Evolutionary conservation across 2,329 filamentous ascomycete species (phyloP).

Genomic region (Xylaria digitata): DNA sequence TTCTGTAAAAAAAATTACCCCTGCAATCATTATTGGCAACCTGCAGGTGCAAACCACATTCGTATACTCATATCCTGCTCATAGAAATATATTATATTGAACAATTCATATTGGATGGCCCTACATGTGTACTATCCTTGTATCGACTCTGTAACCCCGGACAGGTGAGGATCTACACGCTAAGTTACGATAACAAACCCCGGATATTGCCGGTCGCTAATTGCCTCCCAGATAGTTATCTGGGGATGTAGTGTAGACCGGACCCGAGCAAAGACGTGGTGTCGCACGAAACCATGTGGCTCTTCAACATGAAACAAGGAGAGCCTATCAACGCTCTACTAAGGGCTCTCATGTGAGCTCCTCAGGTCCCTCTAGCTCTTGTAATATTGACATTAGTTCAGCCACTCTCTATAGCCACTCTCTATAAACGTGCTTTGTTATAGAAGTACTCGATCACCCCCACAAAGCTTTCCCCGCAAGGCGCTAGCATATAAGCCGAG

Average conservation of each 20-base stretch:
- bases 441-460: constrained; percentile 11
- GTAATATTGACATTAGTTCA: not conserved
- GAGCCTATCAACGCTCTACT: not conserved
- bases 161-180: constrained; percentile 3
- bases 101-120: not conserved
- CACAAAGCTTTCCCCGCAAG: constrained; percentile 19
- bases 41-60: not conserved
- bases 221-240: not conserved
- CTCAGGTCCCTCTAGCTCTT: not conserved
- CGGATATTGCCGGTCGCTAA: not conserved
- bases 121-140: not conserved
- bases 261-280: not conserved
- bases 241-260: not conserved
- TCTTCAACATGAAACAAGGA: not conserved
- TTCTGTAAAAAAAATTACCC: not conserved
- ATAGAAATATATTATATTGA: too few species aligned
- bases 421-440: not conserved
- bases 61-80: not conserved
- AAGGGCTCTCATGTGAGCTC: not conserved
- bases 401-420: not conserved
- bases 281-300: not conserved
- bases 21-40: not conserved
- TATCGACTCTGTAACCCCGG: not conserved
- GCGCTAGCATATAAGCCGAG: not conserved
- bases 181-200: not conserved